Base-by-base conservation (phyloP, 441 rosid genomes). In the Pelargonium fulgidum region DNA sequence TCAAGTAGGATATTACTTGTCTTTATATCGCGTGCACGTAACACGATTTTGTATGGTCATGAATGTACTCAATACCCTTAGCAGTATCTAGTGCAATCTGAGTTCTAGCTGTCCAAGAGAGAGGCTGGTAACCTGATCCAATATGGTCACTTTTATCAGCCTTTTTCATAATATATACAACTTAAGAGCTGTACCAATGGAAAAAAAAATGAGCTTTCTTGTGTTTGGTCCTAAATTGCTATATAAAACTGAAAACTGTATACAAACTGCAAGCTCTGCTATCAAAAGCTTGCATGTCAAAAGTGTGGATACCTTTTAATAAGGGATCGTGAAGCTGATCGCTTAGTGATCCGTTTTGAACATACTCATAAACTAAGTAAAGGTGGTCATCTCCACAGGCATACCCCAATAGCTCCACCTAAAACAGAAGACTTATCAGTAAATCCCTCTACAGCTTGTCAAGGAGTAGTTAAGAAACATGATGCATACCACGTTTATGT, bases 11-110 rank as follows among this genome's bases (percentile, higher is more conserved):
- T 88, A 79, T 86, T 88, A 72, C 82, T 85, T 0, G 84, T 84
- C 79, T 88, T 85, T 74, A 86, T 83, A 62, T 86, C 91, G 7
- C 88, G 78, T 88, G 91, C 71, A 88, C 91, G 44, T 88, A 88
- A 0, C 81, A 81, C 29, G 84, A 76, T 77, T 88, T 88, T 3
- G 88, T 81, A 78, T 88, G 88, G 58, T 88, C 94, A 10, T 88
- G 91, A 42, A 88, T 86, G 75, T 88, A 86, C 68, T 86, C 88
- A 9, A 88, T 78, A 62, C 89, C 91, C 67, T 79, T 86, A 0
- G 88, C 84, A 41, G 91, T 85, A 75, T 85, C 89, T 8, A 86
- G 72, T 10, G 94, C 94, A 12, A 88, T 88, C 69, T 82, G 88
- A 4, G 87, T 68, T 81, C 94, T 86, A 61, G 87, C 86, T 1